Base-by-base conservation (phyloP, 2,329 filamentous ascomycete species). In the Cercospora zeina region DNA sequence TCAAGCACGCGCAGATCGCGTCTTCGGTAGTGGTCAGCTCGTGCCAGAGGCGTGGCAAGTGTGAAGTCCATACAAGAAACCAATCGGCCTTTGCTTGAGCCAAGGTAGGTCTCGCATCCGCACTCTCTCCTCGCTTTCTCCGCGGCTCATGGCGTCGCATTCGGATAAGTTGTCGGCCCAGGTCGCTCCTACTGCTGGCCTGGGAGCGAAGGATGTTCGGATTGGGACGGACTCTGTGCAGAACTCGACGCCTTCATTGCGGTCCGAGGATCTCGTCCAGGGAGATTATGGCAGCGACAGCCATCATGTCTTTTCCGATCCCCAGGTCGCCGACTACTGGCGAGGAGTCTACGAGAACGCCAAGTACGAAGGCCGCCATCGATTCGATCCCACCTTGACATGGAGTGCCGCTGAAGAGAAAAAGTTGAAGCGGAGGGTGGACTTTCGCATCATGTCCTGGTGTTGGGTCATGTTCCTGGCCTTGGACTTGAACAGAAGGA, bases 321-420 rank as follows among this genome's bases (percentile, higher is more conserved):
- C 81, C 2, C 75, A 77, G 2, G 75, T 82, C 1, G 82, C 83
- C 1, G 79, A 81, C n/a, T 78, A 83, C 67, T 86, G 83, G 79
- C 75, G 77, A 1, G 74, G 74, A 4, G 70, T 85, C 4, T 86
- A 86, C 63, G 82, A 86, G 64, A 79, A 80, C 6, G 82, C 83
- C 1, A 64, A 76, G 73, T 78, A 85, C 68, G 80, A 82, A 69
- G 79, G 80, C 11, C 72, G 76, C 37, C 79, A 81, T 69, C 76
- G 78, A 10, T 82, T 79, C 74, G 80, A 82, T 60, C 79, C 77
- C 0, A 72, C 77, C 0, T 75, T 78, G 50, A 76, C 78, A 47
- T 81, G 79, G 79, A 73, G 72, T 0, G 71, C 77, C 30, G 67
- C 72, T n/a, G 78, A 80, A 65, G 78, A 81, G 68, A 77, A 75